These are phyloP conservation scores for Blastobotrys aristatus DNA, from an alignment of 1,139 yeast species.

Conservation along the genomic window DNA sequence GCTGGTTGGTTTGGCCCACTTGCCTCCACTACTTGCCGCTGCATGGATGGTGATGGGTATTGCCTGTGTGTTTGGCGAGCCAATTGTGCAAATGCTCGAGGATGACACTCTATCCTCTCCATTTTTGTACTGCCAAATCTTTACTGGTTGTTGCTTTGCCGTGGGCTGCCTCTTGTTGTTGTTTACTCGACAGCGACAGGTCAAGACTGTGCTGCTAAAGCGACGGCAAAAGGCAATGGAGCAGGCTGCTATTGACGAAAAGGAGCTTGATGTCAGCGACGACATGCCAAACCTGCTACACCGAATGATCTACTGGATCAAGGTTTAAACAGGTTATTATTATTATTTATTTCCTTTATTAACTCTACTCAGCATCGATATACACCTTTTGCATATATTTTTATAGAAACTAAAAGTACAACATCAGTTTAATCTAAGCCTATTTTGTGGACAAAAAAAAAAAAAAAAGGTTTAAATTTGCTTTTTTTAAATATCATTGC, in stretches of 20 bases:
- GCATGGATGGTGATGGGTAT: conserved; percentile 61
- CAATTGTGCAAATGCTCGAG: conserved; percentile 47
- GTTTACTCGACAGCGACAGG: conserved; percentile 20
- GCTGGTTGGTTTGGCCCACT: conserved; percentile 58
- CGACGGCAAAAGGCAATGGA: neutral
- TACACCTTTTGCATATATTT: too few species aligned
- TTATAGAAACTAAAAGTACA: too few species aligned
- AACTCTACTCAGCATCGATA: too few species aligned
- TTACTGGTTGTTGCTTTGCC: conserved; percentile 29
- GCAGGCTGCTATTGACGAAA: neutral
- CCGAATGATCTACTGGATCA: neutral
- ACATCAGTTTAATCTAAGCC: too few species aligned
- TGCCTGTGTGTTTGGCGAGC: conserved; percentile 50
- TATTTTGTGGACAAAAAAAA: too few species aligned
- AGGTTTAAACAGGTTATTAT: conserved; percentile 1
- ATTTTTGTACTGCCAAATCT: conserved; percentile 23
- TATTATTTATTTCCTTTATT: too few species aligned
- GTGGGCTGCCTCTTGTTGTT: conserved; percentile 25
- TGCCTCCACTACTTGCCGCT: conserved; percentile 41
- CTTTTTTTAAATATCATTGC: too few species aligned
- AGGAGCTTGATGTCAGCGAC: neutral
- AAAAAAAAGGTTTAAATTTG: too few species aligned
- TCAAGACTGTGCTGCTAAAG: neutral
- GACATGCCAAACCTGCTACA: neutral
- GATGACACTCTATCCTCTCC: conserved; percentile 2